Percentiles rank a stretch among this genome's conserved stretches.
phyloP scores from a whole-genome alignment of 108 stramenopile genomes.

The Pseudonitzschia delicatissima region DNA sequence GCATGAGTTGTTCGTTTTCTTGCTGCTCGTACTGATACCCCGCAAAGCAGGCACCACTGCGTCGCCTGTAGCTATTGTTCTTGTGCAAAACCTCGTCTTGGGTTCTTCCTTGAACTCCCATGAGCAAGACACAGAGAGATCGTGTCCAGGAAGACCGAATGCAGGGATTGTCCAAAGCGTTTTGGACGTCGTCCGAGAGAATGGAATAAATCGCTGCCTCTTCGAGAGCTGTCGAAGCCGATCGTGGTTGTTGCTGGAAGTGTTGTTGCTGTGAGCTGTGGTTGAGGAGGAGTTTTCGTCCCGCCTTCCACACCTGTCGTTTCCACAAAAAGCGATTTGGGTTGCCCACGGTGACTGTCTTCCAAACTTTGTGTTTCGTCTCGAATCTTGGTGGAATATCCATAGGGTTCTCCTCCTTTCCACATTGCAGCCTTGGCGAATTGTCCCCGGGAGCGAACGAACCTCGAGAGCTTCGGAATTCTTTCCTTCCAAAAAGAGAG shows the following conservation, averaged over 20 bases:
- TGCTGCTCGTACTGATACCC: conserved; percentile 29
- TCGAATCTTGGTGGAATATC: conserved; percentile 12
- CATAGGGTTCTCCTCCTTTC: conserved; percentile 56
- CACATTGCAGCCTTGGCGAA: conserved; percentile 66
- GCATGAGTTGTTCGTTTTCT: conserved; percentile 40
- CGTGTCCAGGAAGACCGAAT: conserved; percentile 56
- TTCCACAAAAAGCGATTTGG: conserved; percentile 71
- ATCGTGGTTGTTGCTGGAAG: background rate
- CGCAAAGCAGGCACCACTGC: conserved; percentile 17
- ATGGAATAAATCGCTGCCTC: conserved; percentile 70
- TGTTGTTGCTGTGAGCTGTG: background rate
- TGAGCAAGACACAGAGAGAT: conserved; percentile 46
- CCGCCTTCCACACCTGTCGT: conserved; percentile 54
- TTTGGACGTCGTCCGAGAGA: conserved; percentile 51
- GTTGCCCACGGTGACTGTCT: conserved; percentile 42
- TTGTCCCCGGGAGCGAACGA: conserved; percentile 50
- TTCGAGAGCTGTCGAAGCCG: conserved; percentile 12
- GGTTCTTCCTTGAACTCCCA: conserved; percentile 39
- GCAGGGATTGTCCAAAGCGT: conserved; percentile 51
- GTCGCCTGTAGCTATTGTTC: conserved; percentile 44
- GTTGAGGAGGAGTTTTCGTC: conserved; percentile 11
- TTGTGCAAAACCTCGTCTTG: conserved; percentile 60
- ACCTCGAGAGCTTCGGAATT: conserved; percentile 47
- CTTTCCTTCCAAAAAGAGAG: conserved; percentile 54
- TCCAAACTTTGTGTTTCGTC: conserved; percentile 5